phyloP scores from a whole-genome alignment of 148 eudicot genomes.

The Rhododendron kiyosumense region DNA sequence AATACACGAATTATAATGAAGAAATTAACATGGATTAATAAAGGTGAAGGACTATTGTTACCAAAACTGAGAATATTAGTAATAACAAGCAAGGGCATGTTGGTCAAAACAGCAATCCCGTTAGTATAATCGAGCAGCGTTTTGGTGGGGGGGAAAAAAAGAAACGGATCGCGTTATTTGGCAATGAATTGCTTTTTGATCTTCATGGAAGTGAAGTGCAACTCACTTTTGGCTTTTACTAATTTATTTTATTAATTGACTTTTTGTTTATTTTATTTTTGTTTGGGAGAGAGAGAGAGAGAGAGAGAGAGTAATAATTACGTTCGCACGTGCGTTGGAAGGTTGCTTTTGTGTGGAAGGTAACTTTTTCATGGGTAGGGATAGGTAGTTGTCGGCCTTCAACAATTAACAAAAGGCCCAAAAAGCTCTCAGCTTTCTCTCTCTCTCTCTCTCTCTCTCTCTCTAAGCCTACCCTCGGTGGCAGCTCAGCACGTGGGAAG shows the following conservation, averaged over 20 bases:
- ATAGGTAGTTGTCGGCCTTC: constrained; percentile 33
- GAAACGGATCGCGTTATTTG: constrained; percentile 38
- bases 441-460: constrained; percentile 19
- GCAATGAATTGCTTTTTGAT: constrained; percentile 17
- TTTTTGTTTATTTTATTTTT: not conserved
- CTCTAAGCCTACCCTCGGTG: constrained; percentile 19
- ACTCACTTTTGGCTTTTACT: not conserved
- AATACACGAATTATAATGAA: not conserved
- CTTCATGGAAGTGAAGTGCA: not conserved
- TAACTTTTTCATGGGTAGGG: constrained; percentile 39
- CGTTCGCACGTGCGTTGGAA: constrained; percentile 36
- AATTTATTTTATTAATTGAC: not conserved
- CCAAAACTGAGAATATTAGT: not conserved
- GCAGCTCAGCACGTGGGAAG: constrained; percentile 43
- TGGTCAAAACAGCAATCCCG: constrained; percentile 20
- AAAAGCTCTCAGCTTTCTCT: constrained; percentile 23
- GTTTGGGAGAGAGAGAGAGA: not conserved
- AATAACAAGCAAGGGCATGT: not conserved
- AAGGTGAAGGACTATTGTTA: not conserved
- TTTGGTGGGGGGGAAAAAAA: not conserved
- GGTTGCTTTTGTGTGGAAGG: constrained; percentile 14
- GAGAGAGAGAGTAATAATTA: constrained; percentile 29
- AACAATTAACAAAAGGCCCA: not conserved
- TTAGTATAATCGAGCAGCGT: not conserved
- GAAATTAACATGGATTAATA: no score